phyloP scores from a whole-genome alignment of 768 basidiomycete genomes.

The Rhizopogon vinicolor region DNA sequence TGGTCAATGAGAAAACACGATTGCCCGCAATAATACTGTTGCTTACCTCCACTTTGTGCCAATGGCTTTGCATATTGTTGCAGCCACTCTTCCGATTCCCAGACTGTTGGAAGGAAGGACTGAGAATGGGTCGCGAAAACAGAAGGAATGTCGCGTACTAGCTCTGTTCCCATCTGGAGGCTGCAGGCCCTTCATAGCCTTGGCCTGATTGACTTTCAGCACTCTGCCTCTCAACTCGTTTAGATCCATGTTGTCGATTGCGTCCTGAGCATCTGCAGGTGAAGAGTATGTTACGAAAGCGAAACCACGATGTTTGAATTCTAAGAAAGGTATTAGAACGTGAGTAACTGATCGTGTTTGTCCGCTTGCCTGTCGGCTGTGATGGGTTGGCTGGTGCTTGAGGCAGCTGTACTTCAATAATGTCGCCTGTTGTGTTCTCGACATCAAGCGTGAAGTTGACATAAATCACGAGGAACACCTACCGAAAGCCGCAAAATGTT shows the following conservation, averaged over 20 bases:
- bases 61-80: slow-evolving; percentile 76
- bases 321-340: slow-evolving; percentile 27
- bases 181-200: slow-evolving; percentile 72
- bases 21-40: slow-evolving; percentile 1
- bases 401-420: slow-evolving; percentile 89
- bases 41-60: slow-evolving; percentile 65
- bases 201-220: slow-evolving; percentile 80
- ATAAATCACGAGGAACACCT: slow-evolving; percentile 15
- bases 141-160: slow-evolving; percentile 40
- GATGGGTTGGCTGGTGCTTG: slow-evolving; percentile 68
- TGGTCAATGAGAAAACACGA: background rate
- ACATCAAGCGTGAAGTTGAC: slow-evolving; percentile 1
- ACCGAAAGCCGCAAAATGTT: slow-evolving; percentile 89
- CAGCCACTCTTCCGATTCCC: slow-evolving; percentile 96
- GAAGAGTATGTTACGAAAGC: slow-evolving; percentile 87
- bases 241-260: slow-evolving; percentile 98
- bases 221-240: slow-evolving; percentile 80
- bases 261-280: slow-evolving; percentile 84
- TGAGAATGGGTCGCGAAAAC: background rate
- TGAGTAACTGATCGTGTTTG: slow-evolving; percentile 9
- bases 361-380: slow-evolving; percentile 47
- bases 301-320: slow-evolving; percentile 87
- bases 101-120: slow-evolving; percentile 49
- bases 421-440: slow-evolving; percentile 57
- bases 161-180: slow-evolving; percentile 68